Evolutionary conservation across 1,139 yeast species (phyloP), one percentile per base, ranked within the genome.

Genomic region (Suzukiozyma palmioleophila): DNA sequence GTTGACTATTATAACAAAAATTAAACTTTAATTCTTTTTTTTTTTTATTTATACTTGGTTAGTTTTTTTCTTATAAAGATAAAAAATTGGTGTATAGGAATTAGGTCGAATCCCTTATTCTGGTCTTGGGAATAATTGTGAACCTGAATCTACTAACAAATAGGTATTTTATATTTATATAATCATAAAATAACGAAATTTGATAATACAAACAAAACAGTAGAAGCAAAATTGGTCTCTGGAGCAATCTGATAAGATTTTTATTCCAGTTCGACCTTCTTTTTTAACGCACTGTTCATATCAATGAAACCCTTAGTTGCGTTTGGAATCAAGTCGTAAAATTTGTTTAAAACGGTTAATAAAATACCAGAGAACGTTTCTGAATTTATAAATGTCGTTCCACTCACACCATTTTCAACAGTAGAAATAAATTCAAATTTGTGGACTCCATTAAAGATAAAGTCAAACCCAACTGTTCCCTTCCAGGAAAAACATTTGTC

Each of bases 281-380:
- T 14, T 22, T 32, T 32, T 3, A 32, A 14, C 8, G 35, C 35
- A 4, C 21, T 18, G 27, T 32, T 32, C 35, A 32, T 22, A n/a
- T 21, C 35, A 11, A 18, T 16, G 14, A 32, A 32, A 3, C 35
- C 35, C 21, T 21, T n/a, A 15, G 27, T 22, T n/a, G 35, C n/a
- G 3, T 11, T 22, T 8, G 26, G 13, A 16, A 32, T n/a, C n/a
- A 32, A 21, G 10, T 27, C 27, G 10, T n/a, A 12, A 8, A 32
- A 9, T 24, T 32, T 32, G 22, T 18, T 18, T 27, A 32, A 22
- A 10, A 27, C 27, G 7, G n/a, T 18, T 7, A 32, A 21, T 6
- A 43, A 33, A 15, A 41, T n/a, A 1, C 43, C 46, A 12, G 29
- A 14, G 25, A 43, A 40, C 6, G 34, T 25, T 32, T 43, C 47